Evolutionary conservation across 2,329 filamentous ascomycete genomes (phyloP).

Genomic region (Shiraia bambusicola): DNA sequence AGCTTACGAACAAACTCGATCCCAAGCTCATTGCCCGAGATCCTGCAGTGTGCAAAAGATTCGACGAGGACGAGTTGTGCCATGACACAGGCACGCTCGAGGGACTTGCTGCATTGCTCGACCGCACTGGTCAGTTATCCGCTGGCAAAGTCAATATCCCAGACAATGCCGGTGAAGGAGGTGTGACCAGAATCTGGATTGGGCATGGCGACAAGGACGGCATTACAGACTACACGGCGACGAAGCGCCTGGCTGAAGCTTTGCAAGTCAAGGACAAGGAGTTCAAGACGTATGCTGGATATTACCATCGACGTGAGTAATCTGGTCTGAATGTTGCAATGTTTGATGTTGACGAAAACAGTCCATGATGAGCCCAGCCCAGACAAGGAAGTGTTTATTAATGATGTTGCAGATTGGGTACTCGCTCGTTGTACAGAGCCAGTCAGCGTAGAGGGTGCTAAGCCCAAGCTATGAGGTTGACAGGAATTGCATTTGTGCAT

Average conservation of each 20-base stretch:
- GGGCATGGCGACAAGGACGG: conserved; percentile 76
- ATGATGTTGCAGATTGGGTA: conserved; percentile 42
- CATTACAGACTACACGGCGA: conserved; percentile 66
- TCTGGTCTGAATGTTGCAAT: background rate
- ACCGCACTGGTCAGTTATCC: conserved; percentile 65
- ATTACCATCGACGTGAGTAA: conserved; percentile 67
- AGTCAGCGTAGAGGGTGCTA: conserved; percentile 30
- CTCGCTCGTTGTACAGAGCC: conserved; percentile 35
- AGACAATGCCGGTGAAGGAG: conserved; percentile 50
- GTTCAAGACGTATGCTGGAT: conserved; percentile 74
- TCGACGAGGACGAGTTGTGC: conserved; percentile 68
- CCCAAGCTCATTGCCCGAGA: conserved; percentile 68
- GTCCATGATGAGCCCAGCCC: conserved; percentile 43
- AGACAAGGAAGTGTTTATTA: conserved; percentile 37
- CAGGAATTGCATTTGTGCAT: too few relatives aligned
- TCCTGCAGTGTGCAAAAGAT: conserved; percentile 59
- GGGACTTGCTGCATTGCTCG: conserved; percentile 73
- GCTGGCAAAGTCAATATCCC: conserved; percentile 54
- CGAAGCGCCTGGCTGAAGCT: conserved; percentile 63
- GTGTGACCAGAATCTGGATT: conserved; percentile 68
- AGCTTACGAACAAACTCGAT: conserved; percentile 67
- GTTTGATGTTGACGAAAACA: conserved; percentile 21
- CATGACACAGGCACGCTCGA: conserved; percentile 87
- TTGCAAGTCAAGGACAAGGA: conserved; percentile 65
- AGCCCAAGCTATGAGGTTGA: conserved; percentile 34